Evolutionary conservation across 1,284 basidiomycete genomes (phyloP).

Genomic region (Cutaneotrichosporon curvatum): DNA sequence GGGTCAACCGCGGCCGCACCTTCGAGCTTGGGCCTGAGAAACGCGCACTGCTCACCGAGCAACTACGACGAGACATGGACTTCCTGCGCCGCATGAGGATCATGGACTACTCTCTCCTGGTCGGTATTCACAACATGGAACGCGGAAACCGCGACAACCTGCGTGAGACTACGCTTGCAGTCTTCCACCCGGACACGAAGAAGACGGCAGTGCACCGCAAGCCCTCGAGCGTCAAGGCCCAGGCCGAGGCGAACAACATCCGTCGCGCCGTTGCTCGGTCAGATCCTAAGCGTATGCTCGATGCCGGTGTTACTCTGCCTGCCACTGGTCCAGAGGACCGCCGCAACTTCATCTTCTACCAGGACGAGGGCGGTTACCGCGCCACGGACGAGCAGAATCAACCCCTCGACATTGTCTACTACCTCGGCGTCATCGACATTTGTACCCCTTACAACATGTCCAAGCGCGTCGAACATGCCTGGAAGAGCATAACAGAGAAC

Average conservation of each 20-base stretch:
- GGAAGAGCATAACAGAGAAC: conserved; percentile 84
- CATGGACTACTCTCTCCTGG: conserved; percentile 94
- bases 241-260: conserved; percentile 70
- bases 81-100: conserved; percentile 75
- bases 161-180: conserved; percentile 77
- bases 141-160: conserved; percentile 87
- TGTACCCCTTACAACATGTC: conserved; percentile 73
- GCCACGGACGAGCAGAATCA: conserved; percentile 81
- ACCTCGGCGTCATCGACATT: conserved; percentile 90
- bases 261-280: conserved; percentile 76
- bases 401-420: conserved; percentile 75
- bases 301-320: conserved; percentile 59
- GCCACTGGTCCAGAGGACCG: conserved; percentile 61
- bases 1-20: conserved; percentile 72
- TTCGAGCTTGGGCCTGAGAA: conserved; percentile 93
- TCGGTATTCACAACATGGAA: conserved; percentile 88
- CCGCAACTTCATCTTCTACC: conserved; percentile 85
- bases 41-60: conserved; percentile 78
- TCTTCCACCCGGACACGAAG: conserved; percentile 62
- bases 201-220: conserved; percentile 49
- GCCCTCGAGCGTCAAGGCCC: conserved; percentile 54
- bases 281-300: conserved; percentile 64
- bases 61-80: conserved; percentile 77
- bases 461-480: conserved; percentile 83
- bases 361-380: conserved; percentile 88